phyloP scores from a whole-genome alignment of 2,329 filamentous ascomycete genomes.

The Fusarium avenaceum region DNA sequence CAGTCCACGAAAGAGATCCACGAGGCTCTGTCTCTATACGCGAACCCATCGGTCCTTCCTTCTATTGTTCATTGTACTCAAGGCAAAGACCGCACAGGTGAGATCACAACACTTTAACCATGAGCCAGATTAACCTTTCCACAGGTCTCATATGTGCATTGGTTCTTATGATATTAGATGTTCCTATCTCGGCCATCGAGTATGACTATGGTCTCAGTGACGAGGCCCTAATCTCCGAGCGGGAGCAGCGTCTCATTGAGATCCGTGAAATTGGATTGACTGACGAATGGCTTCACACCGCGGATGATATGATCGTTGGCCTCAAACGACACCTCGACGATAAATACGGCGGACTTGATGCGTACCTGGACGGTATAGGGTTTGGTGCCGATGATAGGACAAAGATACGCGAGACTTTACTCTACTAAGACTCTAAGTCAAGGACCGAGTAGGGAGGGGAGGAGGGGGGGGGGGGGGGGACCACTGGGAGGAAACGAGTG shows the following conservation, averaged over 20 bases:
- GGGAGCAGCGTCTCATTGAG: conserved; percentile 74
- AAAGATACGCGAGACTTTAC: conserved; percentile 57
- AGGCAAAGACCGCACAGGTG: conserved; percentile 79
- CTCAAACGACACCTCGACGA: conserved; percentile 70
- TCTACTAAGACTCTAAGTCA: conserved; percentile 52
- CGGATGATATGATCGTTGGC: conserved; percentile 71
- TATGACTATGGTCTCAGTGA: conserved; percentile 79
- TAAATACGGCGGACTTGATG: conserved; percentile 74
- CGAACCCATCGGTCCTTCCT: conserved; percentile 65
- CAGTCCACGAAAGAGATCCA: conserved; percentile 74
- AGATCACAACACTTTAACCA: neutral
- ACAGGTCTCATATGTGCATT: conserved; percentile 80
- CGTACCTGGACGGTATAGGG: conserved; percentile 75
- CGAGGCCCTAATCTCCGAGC: conserved; percentile 70
- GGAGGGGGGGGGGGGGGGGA: too few species aligned
- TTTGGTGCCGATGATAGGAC: conserved; percentile 62
- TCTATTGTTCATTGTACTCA: conserved; percentile 86
- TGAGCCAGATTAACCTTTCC: neutral
- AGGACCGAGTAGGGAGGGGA: neutral
- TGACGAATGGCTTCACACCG: conserved; percentile 79
- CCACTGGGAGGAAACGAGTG: neutral
- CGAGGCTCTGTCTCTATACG: conserved; percentile 51
- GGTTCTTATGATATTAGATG: conserved; percentile 72
- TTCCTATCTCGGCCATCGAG: conserved; percentile 72
- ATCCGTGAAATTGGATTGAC: conserved; percentile 78